A percentile compares a stretch with the other conserved stretches of the same genome.
Conservation (phyloP, 495 filamentous ascomycete genomes). For the Penicillium verhagenii region DNA sequence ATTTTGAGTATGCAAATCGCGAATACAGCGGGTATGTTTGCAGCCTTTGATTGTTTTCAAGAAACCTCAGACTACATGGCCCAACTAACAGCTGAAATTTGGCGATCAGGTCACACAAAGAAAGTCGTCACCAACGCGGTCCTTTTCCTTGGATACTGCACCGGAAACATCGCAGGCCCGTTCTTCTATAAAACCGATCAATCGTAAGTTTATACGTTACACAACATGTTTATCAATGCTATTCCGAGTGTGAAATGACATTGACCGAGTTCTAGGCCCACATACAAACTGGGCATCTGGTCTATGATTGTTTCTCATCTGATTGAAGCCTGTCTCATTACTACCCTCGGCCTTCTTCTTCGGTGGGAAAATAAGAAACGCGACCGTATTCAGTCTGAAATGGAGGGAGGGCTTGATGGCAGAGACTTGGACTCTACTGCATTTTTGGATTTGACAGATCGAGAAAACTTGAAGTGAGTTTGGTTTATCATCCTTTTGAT, state of each 20-base stretch:
- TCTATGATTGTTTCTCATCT: slow-evolving; percentile 62
- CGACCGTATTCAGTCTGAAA: slow-evolving; percentile 49
- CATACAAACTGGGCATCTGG: slow-evolving; percentile 59
- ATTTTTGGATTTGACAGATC: slow-evolving; percentile 61
- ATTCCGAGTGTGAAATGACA: neutral
- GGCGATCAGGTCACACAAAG: slow-evolving; percentile 50
- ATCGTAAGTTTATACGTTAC: slow-evolving; percentile 23
- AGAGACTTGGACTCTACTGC: slow-evolving; percentile 55
- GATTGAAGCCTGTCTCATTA: slow-evolving; percentile 50
- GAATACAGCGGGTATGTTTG: slow-evolving; percentile 58
- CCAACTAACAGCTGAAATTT: neutral
- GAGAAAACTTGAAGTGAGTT: slow-evolving; percentile 55
- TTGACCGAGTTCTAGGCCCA: slow-evolving; percentile 31
- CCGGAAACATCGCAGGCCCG: slow-evolving; percentile 55
- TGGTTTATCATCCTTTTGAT: too few relatives aligned
- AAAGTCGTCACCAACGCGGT: slow-evolving; percentile 55
- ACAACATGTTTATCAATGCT: too few relatives aligned
- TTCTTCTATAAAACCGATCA: slow-evolving; percentile 62
- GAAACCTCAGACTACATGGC: slow-evolving; percentile 26
- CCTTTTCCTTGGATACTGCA: slow-evolving; percentile 53
- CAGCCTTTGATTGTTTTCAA: slow-evolving; percentile 54
- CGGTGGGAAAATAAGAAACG: slow-evolving; percentile 56
- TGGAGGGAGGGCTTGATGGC: slow-evolving; percentile 47
- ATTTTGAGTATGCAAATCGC: slow-evolving; percentile 53
- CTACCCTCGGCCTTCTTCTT: slow-evolving; percentile 46